Percentiles rank a stretch among this genome's conserved stretches.
Conservation (phyloP, 495 filamentous ascomycete genomes). For the Massariosphaeria phaeospora region DNA sequence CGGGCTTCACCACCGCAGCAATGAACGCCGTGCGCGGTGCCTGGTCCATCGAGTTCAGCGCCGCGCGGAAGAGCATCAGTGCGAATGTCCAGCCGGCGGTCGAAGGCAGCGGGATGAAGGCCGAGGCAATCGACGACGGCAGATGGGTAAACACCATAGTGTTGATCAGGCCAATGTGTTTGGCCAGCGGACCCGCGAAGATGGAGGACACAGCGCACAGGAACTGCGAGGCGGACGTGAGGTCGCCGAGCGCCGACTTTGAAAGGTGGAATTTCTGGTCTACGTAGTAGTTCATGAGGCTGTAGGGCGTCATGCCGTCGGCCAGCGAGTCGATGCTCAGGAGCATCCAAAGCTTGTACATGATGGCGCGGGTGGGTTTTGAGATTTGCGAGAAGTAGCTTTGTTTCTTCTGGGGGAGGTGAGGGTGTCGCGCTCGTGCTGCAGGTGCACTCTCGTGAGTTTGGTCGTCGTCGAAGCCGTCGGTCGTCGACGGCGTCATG, state of each 20-base stretch:
- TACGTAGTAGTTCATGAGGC: constrained; percentile 58
- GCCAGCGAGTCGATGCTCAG: constrained; percentile 75
- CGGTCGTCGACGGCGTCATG: constrained; percentile 17
- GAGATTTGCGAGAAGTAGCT: constrained; percentile 46
- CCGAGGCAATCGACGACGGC: constrained; percentile 66
- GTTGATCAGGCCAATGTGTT: constrained; percentile 71
- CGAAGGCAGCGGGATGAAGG: constrained; percentile 60
- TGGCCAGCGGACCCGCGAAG: constrained; percentile 67
- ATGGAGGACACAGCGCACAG: constrained; percentile 64
- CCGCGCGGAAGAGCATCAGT: constrained; percentile 55
- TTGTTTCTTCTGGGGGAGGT: constrained; percentile 67
- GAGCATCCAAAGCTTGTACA: constrained; percentile 69
- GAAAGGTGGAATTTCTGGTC: constrained; percentile 64
- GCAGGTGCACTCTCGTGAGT: too few species aligned
- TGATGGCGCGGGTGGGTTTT: constrained; percentile 47
- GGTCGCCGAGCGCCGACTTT: constrained; percentile 49
- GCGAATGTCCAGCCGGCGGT: constrained; percentile 58
- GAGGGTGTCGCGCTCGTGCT: constrained; percentile 52
- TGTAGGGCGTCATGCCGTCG: constrained; percentile 65
- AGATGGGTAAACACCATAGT: constrained; percentile 88
- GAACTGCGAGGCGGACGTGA: constrained; percentile 42
- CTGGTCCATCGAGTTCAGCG: constrained; percentile 73
- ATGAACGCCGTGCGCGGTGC: constrained; percentile 77
- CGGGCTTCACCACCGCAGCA: constrained; percentile 61
- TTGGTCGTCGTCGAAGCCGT: constrained; percentile 1